A percentile compares a stretch with the other conserved stretches of the same genome.
These are phyloP conservation scores for Hirschfeldia incana DNA, from an alignment of 345 rosid species.

Conservation along the genomic window DNA sequence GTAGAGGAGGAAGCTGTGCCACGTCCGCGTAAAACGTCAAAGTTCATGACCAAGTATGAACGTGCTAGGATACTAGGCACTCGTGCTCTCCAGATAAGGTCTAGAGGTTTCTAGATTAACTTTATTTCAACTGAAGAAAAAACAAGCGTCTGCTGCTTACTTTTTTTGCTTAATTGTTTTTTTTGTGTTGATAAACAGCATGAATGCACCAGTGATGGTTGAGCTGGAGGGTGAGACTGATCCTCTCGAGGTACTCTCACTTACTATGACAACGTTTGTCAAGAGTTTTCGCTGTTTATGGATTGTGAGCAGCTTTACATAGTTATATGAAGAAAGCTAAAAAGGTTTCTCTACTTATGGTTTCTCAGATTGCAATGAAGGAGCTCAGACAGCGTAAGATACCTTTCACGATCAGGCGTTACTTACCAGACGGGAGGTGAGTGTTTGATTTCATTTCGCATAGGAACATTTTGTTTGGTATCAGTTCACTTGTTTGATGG, in stretches of 20 bases:
- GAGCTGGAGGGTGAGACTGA: slow-evolving; percentile 87
- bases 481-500: background rate
- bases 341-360: background rate
- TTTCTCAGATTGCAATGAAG: background rate
- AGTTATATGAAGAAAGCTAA: background rate
- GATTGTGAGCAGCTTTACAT: no score
- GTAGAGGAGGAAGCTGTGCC: slow-evolving; percentile 45
- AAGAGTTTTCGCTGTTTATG: no score
- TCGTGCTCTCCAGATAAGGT: slow-evolving; percentile 84
- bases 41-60: slow-evolving; percentile 77
- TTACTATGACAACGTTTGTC: background rate
- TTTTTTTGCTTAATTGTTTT: background rate
- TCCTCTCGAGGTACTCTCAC: slow-evolving; percentile 62
- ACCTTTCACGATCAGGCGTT: slow-evolving; percentile 20
- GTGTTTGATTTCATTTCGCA: background rate
- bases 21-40: slow-evolving; percentile 61
- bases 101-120: no score
- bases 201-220: slow-evolving; percentile 94
- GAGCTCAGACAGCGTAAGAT: slow-evolving; percentile 9
- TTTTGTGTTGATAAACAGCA: slow-evolving; percentile 44
- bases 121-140: no score
- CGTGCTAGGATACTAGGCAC: slow-evolving; percentile 84
- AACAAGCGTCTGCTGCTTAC: no score
- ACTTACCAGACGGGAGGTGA: slow-evolving; percentile 53
- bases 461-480: background rate